Percentiles rank a stretch among this genome's conserved stretches.
These are phyloP conservation scores for Carnegiea gigantea DNA, from an alignment of 179 eudicot genomes.

Conservation along the genomic window DNA sequence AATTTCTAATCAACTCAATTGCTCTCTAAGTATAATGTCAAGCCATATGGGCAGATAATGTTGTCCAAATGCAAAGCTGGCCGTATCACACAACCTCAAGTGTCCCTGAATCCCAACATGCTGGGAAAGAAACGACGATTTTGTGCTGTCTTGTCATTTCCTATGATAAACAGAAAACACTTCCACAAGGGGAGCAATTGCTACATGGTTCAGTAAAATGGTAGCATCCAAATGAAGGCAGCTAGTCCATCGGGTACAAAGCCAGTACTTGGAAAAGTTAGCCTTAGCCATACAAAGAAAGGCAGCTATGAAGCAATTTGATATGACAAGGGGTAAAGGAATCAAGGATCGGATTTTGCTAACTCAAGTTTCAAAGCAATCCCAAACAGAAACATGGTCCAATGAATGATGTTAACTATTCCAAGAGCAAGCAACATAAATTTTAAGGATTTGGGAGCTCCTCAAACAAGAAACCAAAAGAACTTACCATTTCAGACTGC, in stretches of 20 bases:
- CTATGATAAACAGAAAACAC: neutral
- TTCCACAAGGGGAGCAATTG: no score
- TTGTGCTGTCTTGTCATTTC: neutral
- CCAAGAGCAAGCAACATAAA: neutral
- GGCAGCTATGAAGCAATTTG: neutral
- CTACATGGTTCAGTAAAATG: neutral
- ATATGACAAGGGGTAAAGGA: neutral
- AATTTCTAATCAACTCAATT: neutral
- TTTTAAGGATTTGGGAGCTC: neutral
- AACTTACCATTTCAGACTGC: slow-evolving; percentile 10
- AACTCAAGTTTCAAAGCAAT: neutral
- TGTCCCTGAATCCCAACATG: no score
- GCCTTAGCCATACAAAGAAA: no score
- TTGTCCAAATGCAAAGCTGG: no score
- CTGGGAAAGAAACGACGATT: no score
- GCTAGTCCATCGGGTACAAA: neutral
- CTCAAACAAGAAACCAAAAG: neutral
- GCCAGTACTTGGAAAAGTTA: neutral
- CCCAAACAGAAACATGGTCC: neutral
- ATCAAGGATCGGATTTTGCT: neutral
- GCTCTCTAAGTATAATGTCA: neutral
- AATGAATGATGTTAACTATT: neutral
- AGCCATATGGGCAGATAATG: neutral
- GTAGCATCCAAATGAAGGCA: neutral
- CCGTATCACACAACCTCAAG: no score